Evolutionary conservation across 2,329 filamentous ascomycete species (phyloP).

Genomic region (Akanthomyces dipterigenus): DNA sequence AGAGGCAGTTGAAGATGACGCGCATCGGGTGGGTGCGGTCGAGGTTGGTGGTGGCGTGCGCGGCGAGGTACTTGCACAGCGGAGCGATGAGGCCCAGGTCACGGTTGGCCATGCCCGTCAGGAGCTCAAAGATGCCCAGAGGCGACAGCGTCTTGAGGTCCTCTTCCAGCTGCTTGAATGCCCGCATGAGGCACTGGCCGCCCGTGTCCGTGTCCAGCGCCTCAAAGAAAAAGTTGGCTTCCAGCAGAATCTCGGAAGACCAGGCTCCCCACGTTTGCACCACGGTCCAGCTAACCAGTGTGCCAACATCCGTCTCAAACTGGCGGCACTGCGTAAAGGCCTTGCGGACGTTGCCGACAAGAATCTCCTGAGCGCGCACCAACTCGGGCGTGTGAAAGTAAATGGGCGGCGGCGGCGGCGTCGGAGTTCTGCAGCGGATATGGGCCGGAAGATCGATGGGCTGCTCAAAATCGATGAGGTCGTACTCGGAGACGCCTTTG

Average conservation of each 20-base stretch:
- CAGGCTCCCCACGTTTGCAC: slow-evolving; percentile 38
- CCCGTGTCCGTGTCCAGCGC: slow-evolving; percentile 33
- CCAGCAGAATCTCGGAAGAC: slow-evolving; percentile 37
- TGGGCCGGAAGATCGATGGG: slow-evolving; percentile 36
- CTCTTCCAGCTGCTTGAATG: slow-evolving; percentile 36
- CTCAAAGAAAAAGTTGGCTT: slow-evolving; percentile 38
- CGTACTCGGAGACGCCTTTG: slow-evolving; percentile 47
- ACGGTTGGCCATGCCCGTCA: slow-evolving; percentile 37
- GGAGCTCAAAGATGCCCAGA: slow-evolving; percentile 35
- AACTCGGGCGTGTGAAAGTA: slow-evolving; percentile 37
- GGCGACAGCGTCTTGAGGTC: slow-evolving; percentile 37
- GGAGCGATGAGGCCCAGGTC: slow-evolving; percentile 40
- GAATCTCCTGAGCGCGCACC: slow-evolving; percentile 36
- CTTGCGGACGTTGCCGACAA: slow-evolving; percentile 37
- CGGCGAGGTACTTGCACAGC: slow-evolving; percentile 38
- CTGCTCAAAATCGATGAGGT: slow-evolving; percentile 40
- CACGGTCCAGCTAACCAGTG: slow-evolving; percentile 32
- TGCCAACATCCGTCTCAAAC: slow-evolving; percentile 31
- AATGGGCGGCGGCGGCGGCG: slow-evolving; percentile 35
- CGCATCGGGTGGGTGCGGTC: slow-evolving; percentile 37
- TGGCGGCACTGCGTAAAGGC: slow-evolving; percentile 39
- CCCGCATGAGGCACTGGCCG: slow-evolving; percentile 33
- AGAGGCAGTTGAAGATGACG: slow-evolving; percentile 35
- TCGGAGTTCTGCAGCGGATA: slow-evolving; percentile 38
- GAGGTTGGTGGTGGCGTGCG: slow-evolving; percentile 36